Conservation (phyloP, 495 filamentous ascomycete genomes). For the Chaetomium tenue region DNA sequence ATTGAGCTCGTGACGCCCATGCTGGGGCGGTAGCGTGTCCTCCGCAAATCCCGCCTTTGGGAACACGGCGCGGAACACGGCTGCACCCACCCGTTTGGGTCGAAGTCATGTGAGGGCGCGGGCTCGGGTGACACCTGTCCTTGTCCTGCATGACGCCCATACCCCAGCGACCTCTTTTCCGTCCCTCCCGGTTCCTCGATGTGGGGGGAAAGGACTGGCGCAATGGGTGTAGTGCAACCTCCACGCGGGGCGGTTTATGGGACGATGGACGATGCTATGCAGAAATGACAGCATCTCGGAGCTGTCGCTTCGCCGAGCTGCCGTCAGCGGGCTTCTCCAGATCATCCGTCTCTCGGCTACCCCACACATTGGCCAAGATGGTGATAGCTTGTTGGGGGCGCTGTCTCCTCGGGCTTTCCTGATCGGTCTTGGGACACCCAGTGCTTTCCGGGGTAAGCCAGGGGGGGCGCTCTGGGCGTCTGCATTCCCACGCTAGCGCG, state of each 20-base stretch:
- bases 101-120: slow-evolving; percentile 11
- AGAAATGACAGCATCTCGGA: background rate
- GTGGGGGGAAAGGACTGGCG: slow-evolving; percentile 5
- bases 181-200: background rate
- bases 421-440: slow-evolving; percentile 19
- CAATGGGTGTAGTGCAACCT: background rate
- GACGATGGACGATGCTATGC: slow-evolving; percentile 5
- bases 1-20: slow-evolving; percentile 53
- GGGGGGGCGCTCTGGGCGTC: background rate
- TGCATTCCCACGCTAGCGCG: slow-evolving; percentile 3
- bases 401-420: slow-evolving; percentile 21
- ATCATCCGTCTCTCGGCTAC: slow-evolving; percentile 5
- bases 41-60: slow-evolving; percentile 8
- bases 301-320: background rate
- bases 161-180: background rate
- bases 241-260: background rate
- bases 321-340: background rate
- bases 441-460: slow-evolving; percentile 10
- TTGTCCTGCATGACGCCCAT: slow-evolving; percentile 1
- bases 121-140: slow-evolving; percentile 4
- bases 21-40: slow-evolving; percentile 40
- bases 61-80: background rate
- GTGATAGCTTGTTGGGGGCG: background rate
- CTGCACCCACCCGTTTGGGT: slow-evolving; percentile 18
- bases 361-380: slow-evolving; percentile 19